Evolutionary conservation across 2,329 filamentous ascomycete genomes (phyloP).

Genomic region (Helotiales sp.): DNA sequence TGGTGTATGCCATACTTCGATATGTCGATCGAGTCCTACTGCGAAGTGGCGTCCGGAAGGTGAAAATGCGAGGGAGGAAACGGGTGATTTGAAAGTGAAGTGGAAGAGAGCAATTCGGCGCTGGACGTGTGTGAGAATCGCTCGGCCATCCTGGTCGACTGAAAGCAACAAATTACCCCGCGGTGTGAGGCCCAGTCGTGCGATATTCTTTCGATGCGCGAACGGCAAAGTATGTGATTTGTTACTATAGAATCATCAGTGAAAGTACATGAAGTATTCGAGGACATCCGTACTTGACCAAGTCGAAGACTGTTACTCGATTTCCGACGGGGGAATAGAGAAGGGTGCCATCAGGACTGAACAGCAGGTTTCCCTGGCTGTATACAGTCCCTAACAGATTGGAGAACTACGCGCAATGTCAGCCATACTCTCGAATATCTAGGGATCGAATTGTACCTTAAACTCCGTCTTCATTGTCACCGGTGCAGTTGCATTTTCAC

Average conservation of each 20-base stretch:
- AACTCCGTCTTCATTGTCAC: slow-evolving; percentile 97
- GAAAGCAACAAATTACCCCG: slow-evolving; percentile 90
- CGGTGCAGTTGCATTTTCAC: slow-evolving; percentile 36
- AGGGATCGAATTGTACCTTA: slow-evolving; percentile 64
- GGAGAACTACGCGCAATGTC: slow-evolving; percentile 73
- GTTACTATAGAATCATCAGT: slow-evolving; percentile 59
- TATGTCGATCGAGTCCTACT: slow-evolving; percentile 81
- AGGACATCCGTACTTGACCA: slow-evolving; percentile 73
- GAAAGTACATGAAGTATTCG: background rate
- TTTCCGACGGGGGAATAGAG: slow-evolving; percentile 97
- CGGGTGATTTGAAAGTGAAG: slow-evolving; percentile 88
- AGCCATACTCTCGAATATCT: background rate
- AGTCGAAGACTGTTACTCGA: slow-evolving; percentile 91
- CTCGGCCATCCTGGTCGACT: slow-evolving; percentile 91
- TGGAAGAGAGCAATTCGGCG: slow-evolving; percentile 88
- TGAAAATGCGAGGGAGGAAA: slow-evolving; percentile 86
- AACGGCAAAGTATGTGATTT: slow-evolving; percentile 88
- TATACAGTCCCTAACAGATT: slow-evolving; percentile 98
- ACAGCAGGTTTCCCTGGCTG: slow-evolving; percentile 95
- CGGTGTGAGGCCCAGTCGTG: slow-evolving; percentile 84
- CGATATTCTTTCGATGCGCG: slow-evolving; percentile 91
- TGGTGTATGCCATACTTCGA: slow-evolving; percentile 96
- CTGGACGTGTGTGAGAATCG: slow-evolving; percentile 88
- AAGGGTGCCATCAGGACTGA: slow-evolving; percentile 94
- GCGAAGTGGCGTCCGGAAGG: slow-evolving; percentile 91